Conservation (phyloP, 495 filamentous ascomycete genomes). For the Penicillium nucicola region DNA sequence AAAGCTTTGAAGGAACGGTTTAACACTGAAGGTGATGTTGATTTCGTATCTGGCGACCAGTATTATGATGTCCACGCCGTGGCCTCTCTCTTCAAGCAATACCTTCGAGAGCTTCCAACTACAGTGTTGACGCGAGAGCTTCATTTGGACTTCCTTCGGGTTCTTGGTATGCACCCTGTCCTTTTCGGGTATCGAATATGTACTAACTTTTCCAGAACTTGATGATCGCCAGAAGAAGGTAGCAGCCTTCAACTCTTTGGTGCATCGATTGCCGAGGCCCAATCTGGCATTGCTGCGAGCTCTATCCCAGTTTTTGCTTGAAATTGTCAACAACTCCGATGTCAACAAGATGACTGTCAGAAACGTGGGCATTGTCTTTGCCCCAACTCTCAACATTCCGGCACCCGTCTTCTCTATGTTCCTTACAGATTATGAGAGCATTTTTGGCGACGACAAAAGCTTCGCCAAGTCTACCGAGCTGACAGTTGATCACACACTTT, state of each 20-base stretch:
- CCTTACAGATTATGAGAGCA: conserved; percentile 81
- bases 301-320: conserved; percentile 80
- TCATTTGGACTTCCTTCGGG: conserved; percentile 81
- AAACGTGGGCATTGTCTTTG: conserved; percentile 97
- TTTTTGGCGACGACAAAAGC: conserved; percentile 61
- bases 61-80: conserved; percentile 97
- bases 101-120: conserved; percentile 85
- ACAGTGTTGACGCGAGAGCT: conserved; percentile 89
- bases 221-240: conserved; percentile 75
- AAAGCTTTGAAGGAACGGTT: conserved; percentile 88
- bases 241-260: conserved; percentile 76
- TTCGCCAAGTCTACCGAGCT: conserved; percentile 34
- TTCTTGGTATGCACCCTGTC: conserved; percentile 62
- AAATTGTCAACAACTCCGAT: conserved; percentile 83
- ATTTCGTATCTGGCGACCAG: conserved; percentile 75
- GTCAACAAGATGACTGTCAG: conserved; percentile 97
- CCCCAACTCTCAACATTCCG: conserved; percentile 96
- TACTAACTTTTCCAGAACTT: conserved; percentile 45
- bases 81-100: conserved; percentile 89
- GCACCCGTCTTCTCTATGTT: conserved; percentile 92
- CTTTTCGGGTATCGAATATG: conserved; percentile 1
- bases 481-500: conserved; percentile 40
- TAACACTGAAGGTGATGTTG: conserved; percentile 90
- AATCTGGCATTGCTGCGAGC: conserved; percentile 80
- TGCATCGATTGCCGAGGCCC: conserved; percentile 73